Percentiles rank a stretch among this genome's conserved stretches.
Conservation (phyloP, 192 early-diverging fungal species). For the Phycomyces blakesleeanus region DNA sequence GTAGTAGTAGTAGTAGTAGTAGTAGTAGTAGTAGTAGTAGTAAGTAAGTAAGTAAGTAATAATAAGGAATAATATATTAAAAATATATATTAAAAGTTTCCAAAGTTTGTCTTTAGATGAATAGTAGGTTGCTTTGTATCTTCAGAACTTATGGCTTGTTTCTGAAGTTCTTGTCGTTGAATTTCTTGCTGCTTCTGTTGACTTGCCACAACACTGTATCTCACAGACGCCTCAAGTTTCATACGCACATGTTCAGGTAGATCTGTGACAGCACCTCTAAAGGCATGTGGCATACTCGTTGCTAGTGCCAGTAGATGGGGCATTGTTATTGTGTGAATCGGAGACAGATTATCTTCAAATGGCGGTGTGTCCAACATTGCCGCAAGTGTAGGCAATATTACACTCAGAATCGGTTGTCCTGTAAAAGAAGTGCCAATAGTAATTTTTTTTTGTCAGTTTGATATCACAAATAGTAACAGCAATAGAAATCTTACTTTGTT, state of each 20-base stretch:
- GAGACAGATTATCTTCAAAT: constrained; percentile 1
- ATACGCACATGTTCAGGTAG: constrained; percentile 37
- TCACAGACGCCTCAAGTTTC: constrained; percentile 47
- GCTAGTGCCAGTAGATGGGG: constrained; percentile 42
- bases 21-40: too few relatives aligned
- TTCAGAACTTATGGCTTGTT: constrained; percentile 8
- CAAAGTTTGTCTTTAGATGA: constrained; percentile 42
- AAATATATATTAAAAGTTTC: too few relatives aligned
- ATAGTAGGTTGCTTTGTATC: constrained; percentile 41
- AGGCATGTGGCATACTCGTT: constrained; percentile 33
- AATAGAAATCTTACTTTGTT: constrained; percentile 40
- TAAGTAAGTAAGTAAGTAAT: neutral
- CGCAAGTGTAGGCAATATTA: constrained; percentile 46
- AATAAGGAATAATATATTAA: too few relatives aligned
- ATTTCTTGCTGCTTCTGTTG: constrained; percentile 41
- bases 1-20: neutral
- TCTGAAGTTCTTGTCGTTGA: constrained; percentile 31
- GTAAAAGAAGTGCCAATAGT: neutral
- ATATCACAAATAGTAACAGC: too few relatives aligned
- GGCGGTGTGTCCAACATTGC: constrained; percentile 33
- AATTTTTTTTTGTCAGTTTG: neutral
- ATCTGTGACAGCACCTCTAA: constrained; percentile 36
- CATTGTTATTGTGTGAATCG: constrained; percentile 38
- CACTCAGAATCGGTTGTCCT: constrained; percentile 35
- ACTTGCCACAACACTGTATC: constrained; percentile 40